Base-by-base conservation (phyloP, 78 protist genomes). In the slime mould (Dictyostelium discoideum) region DNA sequence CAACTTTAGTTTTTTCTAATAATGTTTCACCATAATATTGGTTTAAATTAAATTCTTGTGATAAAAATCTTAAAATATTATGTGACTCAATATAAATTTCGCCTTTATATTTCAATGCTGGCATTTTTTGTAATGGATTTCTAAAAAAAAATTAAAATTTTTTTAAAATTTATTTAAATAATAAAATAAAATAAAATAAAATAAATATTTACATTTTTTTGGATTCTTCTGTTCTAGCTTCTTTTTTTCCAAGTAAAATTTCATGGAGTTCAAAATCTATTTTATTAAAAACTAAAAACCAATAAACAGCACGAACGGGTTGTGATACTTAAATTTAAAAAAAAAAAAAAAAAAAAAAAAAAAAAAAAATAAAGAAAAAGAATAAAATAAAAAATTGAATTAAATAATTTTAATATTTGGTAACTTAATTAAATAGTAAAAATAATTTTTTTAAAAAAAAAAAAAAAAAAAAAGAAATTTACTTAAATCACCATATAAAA, bases 301-400 rank as follows among this genome's bases (percentile, higher is more conserved):
- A 82, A 54, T 39, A 20, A 29, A 82, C 48, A 3, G 86, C 86
- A 20, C 86, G 48, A 54, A 24, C 39, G 20, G 86, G 86, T 54
- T 82, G 86, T 40, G 74, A 54, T 26, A 69, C 29, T 67, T 32
- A 1, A 32, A 32, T 32, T 32, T 32, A 32, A 63, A 20, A 63
- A 11, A 50, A 50, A 50, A 50, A 50, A 11, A 50, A 50, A 11
- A 50, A 50, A n/a, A n/a, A n/a, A 32, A 63, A 20, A 63, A 11
- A 50, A 50, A 50, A 50, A 50, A 11, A 50, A 50, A 11, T n/a
- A n/a, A n/a, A n/a, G n/a, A 50, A 50, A 11, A 50, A 50, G 10
- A 50, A 11, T 50, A 50, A 14, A 50, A 50, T 11, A 50, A 10
- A 11, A 0, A 50, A 50, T 10, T 50, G 60, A 50, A n/a, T n/a